Evolutionary conservation across 1,284 basidiomycete genomes (phyloP).

Genomic region (Rhizoctonia solani): DNA sequence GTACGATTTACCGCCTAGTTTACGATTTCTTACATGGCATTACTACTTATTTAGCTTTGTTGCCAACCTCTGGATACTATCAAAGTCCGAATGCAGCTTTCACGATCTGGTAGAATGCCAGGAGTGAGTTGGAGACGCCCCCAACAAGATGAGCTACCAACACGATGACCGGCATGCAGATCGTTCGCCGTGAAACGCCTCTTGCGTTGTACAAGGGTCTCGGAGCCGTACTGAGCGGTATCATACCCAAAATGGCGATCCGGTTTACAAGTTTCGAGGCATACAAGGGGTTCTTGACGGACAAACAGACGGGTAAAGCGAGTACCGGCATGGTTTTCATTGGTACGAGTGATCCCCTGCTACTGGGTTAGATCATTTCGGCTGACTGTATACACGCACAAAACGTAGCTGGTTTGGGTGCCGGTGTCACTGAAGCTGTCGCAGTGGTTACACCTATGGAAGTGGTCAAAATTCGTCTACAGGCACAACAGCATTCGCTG

Average conservation of each 20-base stretch:
- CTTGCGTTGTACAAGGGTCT: slow-evolving; percentile 98
- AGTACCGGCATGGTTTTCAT: slow-evolving; percentile 76
- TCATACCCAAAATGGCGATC: slow-evolving; percentile 99
- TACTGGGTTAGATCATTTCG: background rate
- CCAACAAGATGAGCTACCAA: background rate
- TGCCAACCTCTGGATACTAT: slow-evolving; percentile 94
- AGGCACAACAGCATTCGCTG: slow-evolving; percentile 97
- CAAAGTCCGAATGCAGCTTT: slow-evolving; percentile 98
- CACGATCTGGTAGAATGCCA: slow-evolving; percentile 70
- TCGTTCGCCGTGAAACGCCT: slow-evolving; percentile 89
- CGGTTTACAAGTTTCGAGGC: slow-evolving; percentile 97
- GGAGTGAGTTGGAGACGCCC: slow-evolving; percentile 62
- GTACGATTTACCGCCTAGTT: slow-evolving; percentile 47
- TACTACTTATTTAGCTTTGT: slow-evolving; percentile 56
- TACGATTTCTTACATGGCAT: background rate
- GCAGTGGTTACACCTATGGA: slow-evolving; percentile 98
- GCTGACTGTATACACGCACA: background rate
- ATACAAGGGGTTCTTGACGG: slow-evolving; percentile 85
- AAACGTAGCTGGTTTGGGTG: slow-evolving; percentile 81
- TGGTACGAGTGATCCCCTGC: slow-evolving; percentile 51
- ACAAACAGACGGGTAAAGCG: slow-evolving; percentile 76
- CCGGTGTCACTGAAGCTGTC: slow-evolving; percentile 93
- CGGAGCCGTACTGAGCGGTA: slow-evolving; percentile 95
- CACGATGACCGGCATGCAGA: slow-evolving; percentile 74
- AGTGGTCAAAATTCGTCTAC: slow-evolving; percentile 97